phyloP scores from a whole-genome alignment of 768 basidiomycete species.

The Suillus occidentalis region DNA sequence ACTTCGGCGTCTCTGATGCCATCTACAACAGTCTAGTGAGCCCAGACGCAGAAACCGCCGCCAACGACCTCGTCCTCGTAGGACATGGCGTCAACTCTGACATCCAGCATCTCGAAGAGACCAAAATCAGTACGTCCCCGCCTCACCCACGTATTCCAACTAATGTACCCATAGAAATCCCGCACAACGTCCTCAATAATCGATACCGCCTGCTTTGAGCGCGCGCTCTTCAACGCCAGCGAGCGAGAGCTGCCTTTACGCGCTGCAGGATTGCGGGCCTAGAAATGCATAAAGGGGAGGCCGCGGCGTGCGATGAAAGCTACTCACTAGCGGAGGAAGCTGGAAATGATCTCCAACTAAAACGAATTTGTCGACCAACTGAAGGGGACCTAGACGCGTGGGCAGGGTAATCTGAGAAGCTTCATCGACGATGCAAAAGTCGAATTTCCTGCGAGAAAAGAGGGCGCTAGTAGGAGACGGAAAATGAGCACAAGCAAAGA shows the following conservation, averaged over 20 bases:
- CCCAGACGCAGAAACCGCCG: slow-evolving; percentile 71
- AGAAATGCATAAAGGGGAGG: slow-evolving; percentile 1
- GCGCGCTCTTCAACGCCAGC: slow-evolving; percentile 57
- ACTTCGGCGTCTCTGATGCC: background rate
- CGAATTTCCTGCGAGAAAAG: slow-evolving; percentile 83
- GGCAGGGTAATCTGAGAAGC: slow-evolving; percentile 97
- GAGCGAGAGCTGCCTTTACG: slow-evolving; percentile 73
- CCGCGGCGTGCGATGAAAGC: background rate
- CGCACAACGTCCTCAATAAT: slow-evolving; percentile 67
- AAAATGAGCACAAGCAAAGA: slow-evolving; percentile 10
- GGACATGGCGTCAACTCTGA: slow-evolving; percentile 58
- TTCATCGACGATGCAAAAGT: slow-evolving; percentile 98
- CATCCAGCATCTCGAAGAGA: slow-evolving; percentile 66
- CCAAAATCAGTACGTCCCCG: slow-evolving; percentile 69
- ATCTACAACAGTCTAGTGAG: slow-evolving; percentile 62
- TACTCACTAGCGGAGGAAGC: slow-evolving; percentile 83
- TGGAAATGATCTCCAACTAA: slow-evolving; percentile 98
- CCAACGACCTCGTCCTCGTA: slow-evolving; percentile 73
- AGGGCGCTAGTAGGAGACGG: slow-evolving; percentile 57
- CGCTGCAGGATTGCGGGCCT: slow-evolving; percentile 83
- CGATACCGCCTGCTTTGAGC: slow-evolving; percentile 66
- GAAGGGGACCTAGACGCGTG: slow-evolving; percentile 90
- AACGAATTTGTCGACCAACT: slow-evolving; percentile 87
- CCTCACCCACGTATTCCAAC: background rate
- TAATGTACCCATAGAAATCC: slow-evolving; percentile 50